Conservation (phyloP, 768 basidiomycete genomes). For the Chalciporus chontae region DNA sequence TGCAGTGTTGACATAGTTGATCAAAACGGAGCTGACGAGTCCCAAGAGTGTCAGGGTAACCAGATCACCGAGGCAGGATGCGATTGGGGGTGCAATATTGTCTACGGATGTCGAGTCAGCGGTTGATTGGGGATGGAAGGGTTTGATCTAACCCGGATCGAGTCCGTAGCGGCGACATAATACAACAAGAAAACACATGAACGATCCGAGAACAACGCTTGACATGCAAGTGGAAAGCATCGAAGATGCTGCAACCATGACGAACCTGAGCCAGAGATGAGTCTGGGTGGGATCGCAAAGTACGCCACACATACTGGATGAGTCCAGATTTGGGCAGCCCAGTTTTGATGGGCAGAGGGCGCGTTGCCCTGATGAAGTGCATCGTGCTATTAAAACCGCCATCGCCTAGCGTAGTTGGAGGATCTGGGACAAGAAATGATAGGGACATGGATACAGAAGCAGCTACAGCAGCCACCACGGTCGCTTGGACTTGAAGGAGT, state of each 20-base stretch:
- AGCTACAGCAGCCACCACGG: slow-evolving; percentile 84
- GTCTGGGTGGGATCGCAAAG: neutral
- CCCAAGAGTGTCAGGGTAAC: slow-evolving; percentile 85
- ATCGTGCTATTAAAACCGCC: slow-evolving; percentile 11
- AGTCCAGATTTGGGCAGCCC: slow-evolving; percentile 36
- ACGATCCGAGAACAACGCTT: slow-evolving; percentile 78
- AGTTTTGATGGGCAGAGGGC: slow-evolving; percentile 22
- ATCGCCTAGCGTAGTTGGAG: slow-evolving; percentile 7
- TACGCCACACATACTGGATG: slow-evolving; percentile 31
- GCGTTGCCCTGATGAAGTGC: slow-evolving; percentile 19
- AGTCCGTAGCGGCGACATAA: slow-evolving; percentile 69
- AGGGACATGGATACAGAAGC: slow-evolving; percentile 74
- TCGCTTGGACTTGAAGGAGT: slow-evolving; percentile 90
- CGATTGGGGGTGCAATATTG: slow-evolving; percentile 94
- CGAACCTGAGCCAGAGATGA: slow-evolving; percentile 47
- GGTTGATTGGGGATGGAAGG: neutral
- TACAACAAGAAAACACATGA: slow-evolving; percentile 86
- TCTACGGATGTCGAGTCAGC: slow-evolving; percentile 42
- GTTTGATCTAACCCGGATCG: slow-evolving; percentile 67
- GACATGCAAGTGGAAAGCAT: slow-evolving; percentile 82
- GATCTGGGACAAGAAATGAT: slow-evolving; percentile 54
- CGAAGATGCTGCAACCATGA: slow-evolving; percentile 71
- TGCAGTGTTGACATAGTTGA: slow-evolving; percentile 60
- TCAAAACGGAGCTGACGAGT: slow-evolving; percentile 66
- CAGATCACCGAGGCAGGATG: slow-evolving; percentile 89